Evolutionary conservation across 1,284 basidiomycete genomes (phyloP), one percentile per base, ranked within the genome.

Genomic region (Cutaneotrichosporon sp.): DNA sequence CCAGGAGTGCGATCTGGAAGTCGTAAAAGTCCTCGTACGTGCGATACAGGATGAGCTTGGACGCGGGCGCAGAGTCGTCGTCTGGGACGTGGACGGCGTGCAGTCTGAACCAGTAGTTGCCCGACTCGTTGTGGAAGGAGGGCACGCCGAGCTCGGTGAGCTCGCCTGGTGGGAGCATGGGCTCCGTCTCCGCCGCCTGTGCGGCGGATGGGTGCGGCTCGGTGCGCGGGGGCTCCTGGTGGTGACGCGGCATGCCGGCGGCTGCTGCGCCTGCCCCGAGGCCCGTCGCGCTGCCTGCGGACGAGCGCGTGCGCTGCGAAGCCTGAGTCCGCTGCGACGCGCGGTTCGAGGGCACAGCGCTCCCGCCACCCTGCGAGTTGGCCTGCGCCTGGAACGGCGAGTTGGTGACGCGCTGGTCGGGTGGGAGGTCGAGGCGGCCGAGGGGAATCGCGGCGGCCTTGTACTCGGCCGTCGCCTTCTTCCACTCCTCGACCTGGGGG

Each of bases 21-120:
- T 95, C 92, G 82, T 95, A 97, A 79, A 99, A 99, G 78, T 99
- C 95, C 73, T 97, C 91, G 82, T 99, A 99, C 18, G 92, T 87
- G 55, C 97, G 87, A 81, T 97, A 98, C 45, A 99, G 84, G 67
- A 95, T 88, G 57, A 99, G 87, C 29, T 91, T 87, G 72, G 87
- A 89, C 14, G 90, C 87, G 4, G 84, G 84, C 46, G 88, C 71
- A 3, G 84, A 75, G 7, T 83, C 80, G 62, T 85, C 84, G 70
- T 90, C 91, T 0, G 92, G 91, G 66, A 93, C 88, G 79, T 89
- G 98, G 51, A 88, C 81, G 50, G 91, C 94, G 73, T 95, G 88
- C 54, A 98, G 85, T 42, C 94, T 88, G 85, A 98, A 99, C 94
- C 95, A 98, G 79, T 94, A 98, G 72, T 95, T 91, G 16, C 92